Conservation (phyloP, 2,329 filamentous ascomycete species). For the Juglanconis sp. region DNA sequence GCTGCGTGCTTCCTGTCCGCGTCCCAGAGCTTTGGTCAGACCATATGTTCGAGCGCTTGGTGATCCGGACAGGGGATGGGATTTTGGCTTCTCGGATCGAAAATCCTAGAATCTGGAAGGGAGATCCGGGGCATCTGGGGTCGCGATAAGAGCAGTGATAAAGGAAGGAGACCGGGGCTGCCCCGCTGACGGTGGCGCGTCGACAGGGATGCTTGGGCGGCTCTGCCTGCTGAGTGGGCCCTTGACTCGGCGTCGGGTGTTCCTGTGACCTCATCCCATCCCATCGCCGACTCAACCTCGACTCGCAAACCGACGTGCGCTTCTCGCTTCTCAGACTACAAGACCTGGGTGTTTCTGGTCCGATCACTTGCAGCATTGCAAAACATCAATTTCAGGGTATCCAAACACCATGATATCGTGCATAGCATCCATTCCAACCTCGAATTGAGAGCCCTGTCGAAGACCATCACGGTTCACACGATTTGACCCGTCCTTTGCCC, state of each 20-base stretch:
- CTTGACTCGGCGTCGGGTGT: neutral
- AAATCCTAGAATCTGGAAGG: neutral
- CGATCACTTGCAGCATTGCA: neutral
- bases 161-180: neutral
- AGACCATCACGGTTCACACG: neutral
- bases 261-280: neutral
- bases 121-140: neutral
- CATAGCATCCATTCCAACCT: neutral
- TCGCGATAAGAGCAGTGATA: slow-evolving; percentile 9
- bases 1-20: no score
- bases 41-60: neutral
- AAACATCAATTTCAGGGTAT: neutral
- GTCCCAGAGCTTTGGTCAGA: no score
- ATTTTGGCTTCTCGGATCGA: neutral
- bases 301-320: neutral
- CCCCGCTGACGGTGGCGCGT: neutral
- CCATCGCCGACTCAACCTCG: neutral
- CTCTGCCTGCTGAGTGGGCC: slow-evolving; percentile 5
- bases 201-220: neutral
- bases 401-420: neutral
- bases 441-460: neutral
- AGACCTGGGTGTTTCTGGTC: neutral
- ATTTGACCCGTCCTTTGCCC: neutral
- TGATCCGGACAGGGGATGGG: neutral
- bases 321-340: neutral